Percentiles rank a stretch among this genome's conserved stretches.
Evolutionary conservation across 129 eudicot genomes (phyloP).

Genomic region (Flaveria linearis): DNA sequence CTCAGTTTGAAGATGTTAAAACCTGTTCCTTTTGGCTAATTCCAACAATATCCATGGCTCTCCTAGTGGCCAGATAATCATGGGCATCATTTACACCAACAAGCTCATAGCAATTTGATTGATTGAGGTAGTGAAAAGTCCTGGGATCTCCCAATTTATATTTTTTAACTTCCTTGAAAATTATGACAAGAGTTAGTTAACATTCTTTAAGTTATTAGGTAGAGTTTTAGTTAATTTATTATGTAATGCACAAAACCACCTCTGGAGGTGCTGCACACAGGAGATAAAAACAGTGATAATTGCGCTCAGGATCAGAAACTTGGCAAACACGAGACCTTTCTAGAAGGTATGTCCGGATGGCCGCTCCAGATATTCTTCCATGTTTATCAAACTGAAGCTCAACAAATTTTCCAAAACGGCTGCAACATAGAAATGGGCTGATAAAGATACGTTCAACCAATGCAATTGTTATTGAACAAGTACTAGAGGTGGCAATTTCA

Average conservation of each 20-base stretch:
- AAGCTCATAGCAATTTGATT: slow-evolving; percentile 80
- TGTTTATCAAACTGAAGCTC: slow-evolving; percentile 92
- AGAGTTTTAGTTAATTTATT: slow-evolving; percentile 7
- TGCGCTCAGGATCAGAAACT: slow-evolving; percentile 95
- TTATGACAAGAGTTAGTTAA: slow-evolving; percentile 29
- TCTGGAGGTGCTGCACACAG: slow-evolving; percentile 96
- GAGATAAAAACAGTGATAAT: slow-evolving; percentile 95
- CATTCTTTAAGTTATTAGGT: slow-evolving; percentile 18
- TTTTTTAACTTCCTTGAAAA: slow-evolving; percentile 74
- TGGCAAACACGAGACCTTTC: slow-evolving; percentile 99
- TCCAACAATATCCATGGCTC: slow-evolving; percentile 99
- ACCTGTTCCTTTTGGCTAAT: slow-evolving; percentile 90
- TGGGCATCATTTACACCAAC: slow-evolving; percentile 85
- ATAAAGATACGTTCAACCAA: slow-evolving; percentile 22
- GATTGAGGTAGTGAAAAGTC: slow-evolving; percentile 88
- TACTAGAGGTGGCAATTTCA: slow-evolving; percentile 16
- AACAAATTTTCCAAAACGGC: slow-evolving; percentile 97
- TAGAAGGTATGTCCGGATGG: slow-evolving; percentile 91
- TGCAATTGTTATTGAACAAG: slow-evolving; percentile 1
- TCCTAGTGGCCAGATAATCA: slow-evolving; percentile 92
- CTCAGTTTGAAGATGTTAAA: slow-evolving; percentile 17
- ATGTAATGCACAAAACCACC: slow-evolving; percentile 42
- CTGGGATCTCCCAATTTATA: slow-evolving; percentile 84
- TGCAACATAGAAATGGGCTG: slow-evolving; percentile 44
- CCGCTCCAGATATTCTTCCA: slow-evolving; percentile 98